Evolutionary conservation across 176 grass and related monocot species (phyloP).

Genomic region (Oryza nivara): DNA sequence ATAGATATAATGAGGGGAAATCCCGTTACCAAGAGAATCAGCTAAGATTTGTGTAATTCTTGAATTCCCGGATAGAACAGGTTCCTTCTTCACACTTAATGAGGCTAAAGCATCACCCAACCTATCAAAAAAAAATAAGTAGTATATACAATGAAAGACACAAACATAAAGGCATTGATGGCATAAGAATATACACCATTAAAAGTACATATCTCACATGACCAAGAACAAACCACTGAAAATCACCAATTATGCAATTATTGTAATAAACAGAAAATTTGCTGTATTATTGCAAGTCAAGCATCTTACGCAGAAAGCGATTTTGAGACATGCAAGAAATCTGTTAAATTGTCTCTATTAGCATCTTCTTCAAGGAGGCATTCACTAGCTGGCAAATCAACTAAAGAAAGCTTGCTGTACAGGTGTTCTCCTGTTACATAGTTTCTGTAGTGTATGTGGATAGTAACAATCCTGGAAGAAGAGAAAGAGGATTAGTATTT

Average conservation of each 20-base stretch:
- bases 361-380: slow-evolving; percentile 77
- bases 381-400: slow-evolving; percentile 97
- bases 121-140: slow-evolving; percentile 49
- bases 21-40: slow-evolving; percentile 80
- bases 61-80: slow-evolving; percentile 79
- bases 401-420: slow-evolving; percentile 93
- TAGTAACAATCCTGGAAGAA: slow-evolving; percentile 91
- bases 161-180: slow-evolving; percentile 20
- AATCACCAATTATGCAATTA: slow-evolving; percentile 11
- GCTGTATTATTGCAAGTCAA: background rate
- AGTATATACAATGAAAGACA: slow-evolving; percentile 27
- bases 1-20: slow-evolving; percentile 1
- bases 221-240: slow-evolving; percentile 15
- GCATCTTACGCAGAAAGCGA: slow-evolving; percentile 96
- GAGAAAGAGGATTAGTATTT: slow-evolving; percentile 32
- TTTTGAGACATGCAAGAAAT: slow-evolving; percentile 91
- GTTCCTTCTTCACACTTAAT: slow-evolving; percentile 87
- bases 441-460: slow-evolving; percentile 95
- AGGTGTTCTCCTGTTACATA: slow-evolving; percentile 74
- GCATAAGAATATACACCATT: slow-evolving; percentile 19
- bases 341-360: slow-evolving; percentile 81
- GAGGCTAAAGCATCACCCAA: slow-evolving; percentile 93
- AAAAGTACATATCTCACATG: slow-evolving; percentile 14
- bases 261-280: slow-evolving; percentile 18
- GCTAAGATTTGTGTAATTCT: slow-evolving; percentile 87